These are phyloP conservation scores for Corchorus capsularis DNA, from an alignment of 345 rosid genomes.

Conservation along the genomic window DNA sequence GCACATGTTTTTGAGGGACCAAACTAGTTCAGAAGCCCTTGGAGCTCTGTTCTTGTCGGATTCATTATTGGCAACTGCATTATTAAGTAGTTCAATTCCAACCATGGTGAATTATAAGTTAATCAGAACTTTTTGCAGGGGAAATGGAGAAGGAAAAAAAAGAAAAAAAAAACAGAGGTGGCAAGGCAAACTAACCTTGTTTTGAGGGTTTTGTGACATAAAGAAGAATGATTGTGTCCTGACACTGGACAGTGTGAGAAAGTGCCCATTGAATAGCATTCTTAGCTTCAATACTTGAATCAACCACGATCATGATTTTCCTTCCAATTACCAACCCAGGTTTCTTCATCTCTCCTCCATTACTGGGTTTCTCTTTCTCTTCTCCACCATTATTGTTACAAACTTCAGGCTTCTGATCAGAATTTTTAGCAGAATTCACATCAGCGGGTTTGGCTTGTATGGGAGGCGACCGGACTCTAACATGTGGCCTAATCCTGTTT, in stretches of 20 bases:
- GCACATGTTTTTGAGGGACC: conserved; percentile 60
- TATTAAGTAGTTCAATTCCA: neutral
- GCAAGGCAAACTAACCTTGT: conserved; percentile 37
- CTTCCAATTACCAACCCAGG: conserved; percentile 42
- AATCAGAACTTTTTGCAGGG: neutral
- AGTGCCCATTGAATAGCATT: conserved; percentile 92
- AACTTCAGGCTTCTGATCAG: conserved; percentile 22
- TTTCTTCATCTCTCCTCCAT: conserved; percentile 9
- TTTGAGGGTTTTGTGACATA: conserved; percentile 58
- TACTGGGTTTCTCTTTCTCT: conserved; percentile 4
- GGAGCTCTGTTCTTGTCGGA: conserved; percentile 47
- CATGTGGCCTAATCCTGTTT: conserved; percentile 79
- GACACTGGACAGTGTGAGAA: conserved; percentile 76
- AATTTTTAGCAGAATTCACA: neutral
- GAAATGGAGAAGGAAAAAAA: neutral
- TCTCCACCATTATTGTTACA: conserved; percentile 10
- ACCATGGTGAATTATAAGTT: too few species aligned
- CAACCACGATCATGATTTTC: conserved; percentile 84
- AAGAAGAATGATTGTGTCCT: conserved; percentile 72
- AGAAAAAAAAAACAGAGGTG: too few species aligned
- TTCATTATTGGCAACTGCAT: conserved; percentile 39
- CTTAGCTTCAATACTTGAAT: conserved; percentile 73
- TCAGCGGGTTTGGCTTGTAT: conserved; percentile 41
- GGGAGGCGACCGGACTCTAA: conserved; percentile 68
- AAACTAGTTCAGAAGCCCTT: conserved; percentile 50